Evolutionary conservation across 495 filamentous ascomycete species (phyloP), one percentile per base, ranked within the genome.

Genomic region (Penicillium silybi): DNA sequence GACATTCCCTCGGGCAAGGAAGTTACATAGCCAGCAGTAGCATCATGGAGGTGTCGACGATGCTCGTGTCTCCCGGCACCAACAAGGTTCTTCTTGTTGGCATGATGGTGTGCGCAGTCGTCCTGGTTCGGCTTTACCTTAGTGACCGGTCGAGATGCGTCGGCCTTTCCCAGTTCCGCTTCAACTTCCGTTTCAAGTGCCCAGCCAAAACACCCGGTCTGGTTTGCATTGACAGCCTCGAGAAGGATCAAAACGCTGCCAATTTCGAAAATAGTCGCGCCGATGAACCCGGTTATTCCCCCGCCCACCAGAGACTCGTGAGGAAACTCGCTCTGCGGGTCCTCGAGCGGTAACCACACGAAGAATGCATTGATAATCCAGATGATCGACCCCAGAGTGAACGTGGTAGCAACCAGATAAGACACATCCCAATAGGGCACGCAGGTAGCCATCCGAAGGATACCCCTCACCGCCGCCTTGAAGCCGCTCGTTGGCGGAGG

Each of bases 281-380:
- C 86, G 22, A 88, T 75, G 52, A 88, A 85, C 4, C 80, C 85
- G 0, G 80, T 84, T 8, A 86, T 74, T 10, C 86, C 86, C 4
- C 83, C 81, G 6, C 74, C 84, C 37, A 62, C 44, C 2, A 67
- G 38, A 0, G 62, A 57, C 63, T 88, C 86, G 20, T 70, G 69
- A 2, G 61, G 25, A 56, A 89, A 89, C 50, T 77, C 74, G 9
- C 75, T 78, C 1, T 46, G 54, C 0, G 84, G 83, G 32, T 74
- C 70, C 15, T 67, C 69, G 0, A 84, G 66, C 2, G 87, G 87
- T 4, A 87, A 67, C 69, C 77, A 86, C 34, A 79, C 75, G 58
- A 89, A 88, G 65, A 83, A 87, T 6, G 75, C 82, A 59, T 88
- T 88, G 54, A 88, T 72, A 7, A 82, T 74, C 85, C 85, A 88